Evolutionary conservation across 208 protist species (phyloP).

Genomic region (Wallacemonas sp.): DNA sequence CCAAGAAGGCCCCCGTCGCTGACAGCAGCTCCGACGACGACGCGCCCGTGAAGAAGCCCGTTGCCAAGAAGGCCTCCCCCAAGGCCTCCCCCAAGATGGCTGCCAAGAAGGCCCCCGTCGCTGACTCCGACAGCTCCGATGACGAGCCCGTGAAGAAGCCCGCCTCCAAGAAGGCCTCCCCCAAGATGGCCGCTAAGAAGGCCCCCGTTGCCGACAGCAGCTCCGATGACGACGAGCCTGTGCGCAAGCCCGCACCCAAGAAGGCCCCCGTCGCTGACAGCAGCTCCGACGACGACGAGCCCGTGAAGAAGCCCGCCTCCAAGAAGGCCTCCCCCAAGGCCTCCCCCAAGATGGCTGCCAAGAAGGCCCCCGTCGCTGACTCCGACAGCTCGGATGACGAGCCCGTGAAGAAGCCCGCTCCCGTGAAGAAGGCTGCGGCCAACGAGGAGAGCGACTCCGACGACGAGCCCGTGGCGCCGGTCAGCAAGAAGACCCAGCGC

Average conservation of each 20-base stretch:
- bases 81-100: conserved; percentile 32
- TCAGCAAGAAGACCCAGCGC: conserved; percentile 26
- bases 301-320: conserved; percentile 22
- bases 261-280: no score
- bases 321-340: conserved; percentile 34
- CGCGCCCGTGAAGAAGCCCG: conserved; percentile 44
- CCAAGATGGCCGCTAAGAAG: conserved; percentile 38
- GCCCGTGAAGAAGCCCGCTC: conserved; percentile 26
- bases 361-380: conserved; percentile 29
- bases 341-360: conserved; percentile 32
- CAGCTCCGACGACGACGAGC: no score
- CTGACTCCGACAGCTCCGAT: conserved; percentile 33
- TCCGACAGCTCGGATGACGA: conserved; percentile 24
- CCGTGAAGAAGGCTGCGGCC: conserved; percentile 15
- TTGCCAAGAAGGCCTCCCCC: conserved; percentile 33
- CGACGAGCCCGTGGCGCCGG: conserved; percentile 20
- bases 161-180: conserved; percentile 36
- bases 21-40: conserved; percentile 60
- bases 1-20: conserved; percentile 16
- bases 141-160: conserved; percentile 59
- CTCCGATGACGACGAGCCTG: conserved; percentile 27
- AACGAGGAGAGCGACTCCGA: conserved; percentile 26
- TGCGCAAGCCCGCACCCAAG: conserved; percentile 20
- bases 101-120: conserved; percentile 31
- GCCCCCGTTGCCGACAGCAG: conserved; percentile 23